A percentile compares a stretch with the other conserved stretches of the same genome.
Conservation (phyloP, 1,139 yeast species). For the Eremothecium coryli region DNA sequence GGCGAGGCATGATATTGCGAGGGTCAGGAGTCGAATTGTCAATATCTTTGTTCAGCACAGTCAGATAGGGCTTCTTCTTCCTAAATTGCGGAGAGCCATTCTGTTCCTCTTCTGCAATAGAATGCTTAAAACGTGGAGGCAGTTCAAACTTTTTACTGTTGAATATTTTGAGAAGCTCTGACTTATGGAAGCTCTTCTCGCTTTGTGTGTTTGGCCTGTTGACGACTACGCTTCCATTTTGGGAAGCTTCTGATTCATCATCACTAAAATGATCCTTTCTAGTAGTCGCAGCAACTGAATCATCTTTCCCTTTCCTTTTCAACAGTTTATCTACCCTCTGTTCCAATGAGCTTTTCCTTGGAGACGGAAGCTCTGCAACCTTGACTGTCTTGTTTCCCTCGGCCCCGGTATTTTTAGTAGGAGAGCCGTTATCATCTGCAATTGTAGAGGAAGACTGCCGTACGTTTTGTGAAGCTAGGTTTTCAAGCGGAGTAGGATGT, state of each 20-base stretch:
- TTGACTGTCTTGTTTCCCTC: constrained; percentile 16
- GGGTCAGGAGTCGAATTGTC: constrained; percentile 29
- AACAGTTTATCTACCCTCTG: constrained; percentile 14
- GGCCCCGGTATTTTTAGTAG: constrained; percentile 14
- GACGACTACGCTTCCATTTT: constrained; percentile 13
- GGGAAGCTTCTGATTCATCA: constrained; percentile 10
- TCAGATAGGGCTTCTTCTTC: constrained; percentile 27
- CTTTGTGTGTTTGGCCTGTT: constrained; percentile 9
- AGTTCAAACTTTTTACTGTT: constrained; percentile 18
- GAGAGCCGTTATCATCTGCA: constrained; percentile 30
- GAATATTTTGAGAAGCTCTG: constrained; percentile 21
- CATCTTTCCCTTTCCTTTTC: constrained; percentile 7
- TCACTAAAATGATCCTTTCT: constrained; percentile 14
- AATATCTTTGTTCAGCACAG: constrained; percentile 29
- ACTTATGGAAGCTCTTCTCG: constrained; percentile 22
- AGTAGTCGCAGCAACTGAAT: constrained; percentile 9
- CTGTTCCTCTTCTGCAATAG: constrained; percentile 14
- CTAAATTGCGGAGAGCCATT: constrained; percentile 11
- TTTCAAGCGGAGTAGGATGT: constrained; percentile 9
- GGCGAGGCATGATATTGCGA: constrained; percentile 23
- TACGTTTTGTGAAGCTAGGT: constrained; percentile 4
- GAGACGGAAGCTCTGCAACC: constrained; percentile 20
- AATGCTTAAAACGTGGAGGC: constrained; percentile 13
- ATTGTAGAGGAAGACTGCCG: constrained; percentile 19
- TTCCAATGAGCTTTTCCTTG: constrained; percentile 19